Base-by-base conservation (phyloP, 2,329 filamentous ascomycete genomes). In the Cladophialophora yegresii region DNA sequence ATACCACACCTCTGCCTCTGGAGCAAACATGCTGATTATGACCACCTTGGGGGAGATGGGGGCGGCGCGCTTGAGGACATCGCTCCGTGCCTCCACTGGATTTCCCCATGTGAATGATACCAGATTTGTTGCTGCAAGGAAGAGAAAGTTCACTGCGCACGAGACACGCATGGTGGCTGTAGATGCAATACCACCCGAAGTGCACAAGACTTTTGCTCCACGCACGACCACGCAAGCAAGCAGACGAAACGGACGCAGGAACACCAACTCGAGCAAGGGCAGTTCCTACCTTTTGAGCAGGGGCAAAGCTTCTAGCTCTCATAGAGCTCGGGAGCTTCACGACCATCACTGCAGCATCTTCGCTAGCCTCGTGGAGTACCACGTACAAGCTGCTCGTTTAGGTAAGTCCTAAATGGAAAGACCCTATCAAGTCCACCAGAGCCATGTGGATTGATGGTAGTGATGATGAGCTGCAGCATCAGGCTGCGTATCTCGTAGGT, bases 1-100 rank as follows among this genome's bases (percentile, higher is more conserved):
- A 73, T 86, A 85, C 87, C 87, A 91, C 40, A 83, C 77, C 33
- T 83, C 76, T 8, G 83, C 85, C 76, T 89, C 87, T 0, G 85
- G 84, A 2, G 77, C 75, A 73, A 88, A 89, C 87, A 79, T 79
- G 22, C 76, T 76, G 40, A 79, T 72, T 56, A 80, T 77, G 60
- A 79, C 76, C 26, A 79, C 75, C 64, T 79, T 79, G 13, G 78
- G 78, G 36, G 66, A 58, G 47, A 67, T 67, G 9, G 61, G 53
- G 4, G 30, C 40, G 20, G 26, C 58, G 20, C 58, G 61, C 22
- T 58, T 61, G 40, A 32, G 12, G n/a, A 63, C 47, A 36, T 53
- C 20, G 28, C 40, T 40, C 12, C 53, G 40, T 36, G 10, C 23
- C 28, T 28, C 60, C n/a, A 63, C 23, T 12, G 60, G 64, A 28